Base-by-base conservation (phyloP, 805 yeast genomes). In the Starmera caribaea region DNA sequence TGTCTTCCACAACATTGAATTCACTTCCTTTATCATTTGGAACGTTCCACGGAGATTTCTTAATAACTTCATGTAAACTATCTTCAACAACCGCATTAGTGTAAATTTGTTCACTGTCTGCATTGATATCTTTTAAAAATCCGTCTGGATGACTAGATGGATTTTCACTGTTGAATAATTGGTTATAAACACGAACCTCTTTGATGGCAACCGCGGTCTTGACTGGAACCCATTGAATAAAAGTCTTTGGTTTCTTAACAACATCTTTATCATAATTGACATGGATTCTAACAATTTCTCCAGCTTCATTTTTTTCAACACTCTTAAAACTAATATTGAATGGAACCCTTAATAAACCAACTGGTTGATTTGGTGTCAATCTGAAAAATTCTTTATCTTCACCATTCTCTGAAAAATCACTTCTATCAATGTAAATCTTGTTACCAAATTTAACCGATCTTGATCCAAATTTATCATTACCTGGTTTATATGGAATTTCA, bases 191-290 rank as follows among this genome's bases (percentile, higher is more conserved):
- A 63, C 97, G 79, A 21, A 89, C 83, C 63, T 92, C 95, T 27
- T 70, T 61, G 41, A 92, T 60, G 39, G 62, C 62, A 36, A 82
- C 68, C 4, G 90, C 89, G 9, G 87, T 72, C 28, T 67, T 64
- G 45, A 77, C 76, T 38, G 96, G 95, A 38, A 92, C 79, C 98
- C 98, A 92, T 66, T 92, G 98, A 55, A 92, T 88, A 58, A 71
- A 92, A 9, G 98, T 89, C 75, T 90, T 92, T 56, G 98, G 98
- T 38, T 61, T 64, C 41, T 64, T 66, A 13, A 58, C 57, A 16
- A 67, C 60, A 40, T 75, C 85, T 46, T 76, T 76, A 56, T 88
- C 84, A 56, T 90, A 92, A 52, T 80, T 74, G 38, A 83, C 96
- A 50, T 81, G 79, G 42, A 92, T 75, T 62, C 74, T 77, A 16